These are phyloP conservation scores for Bruguiera parviflora DNA, from an alignment of 345 rosid species.

Conservation along the genomic window DNA sequence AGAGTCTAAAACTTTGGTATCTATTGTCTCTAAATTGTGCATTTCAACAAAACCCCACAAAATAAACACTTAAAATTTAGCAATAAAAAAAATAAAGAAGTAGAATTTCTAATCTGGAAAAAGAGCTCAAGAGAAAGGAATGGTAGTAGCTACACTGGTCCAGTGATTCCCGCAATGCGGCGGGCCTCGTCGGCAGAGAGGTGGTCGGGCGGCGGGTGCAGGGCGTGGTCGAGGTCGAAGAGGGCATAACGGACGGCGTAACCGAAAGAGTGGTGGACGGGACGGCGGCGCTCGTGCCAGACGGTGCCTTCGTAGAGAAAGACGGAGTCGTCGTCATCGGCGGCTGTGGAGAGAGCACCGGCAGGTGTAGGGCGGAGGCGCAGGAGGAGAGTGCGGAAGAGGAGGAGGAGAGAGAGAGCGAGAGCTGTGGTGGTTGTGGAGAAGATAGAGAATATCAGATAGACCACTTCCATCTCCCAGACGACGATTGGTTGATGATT, in stretches of 20 bases:
- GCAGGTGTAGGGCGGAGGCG: slow-evolving; percentile 23
- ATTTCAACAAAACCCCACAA: background rate
- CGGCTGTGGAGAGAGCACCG: background rate
- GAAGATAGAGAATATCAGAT: slow-evolving; percentile 44
- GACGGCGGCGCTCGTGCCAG: slow-evolving; percentile 86
- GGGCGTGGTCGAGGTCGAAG: slow-evolving; percentile 55
- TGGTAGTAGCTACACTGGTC: slow-evolving; percentile 49
- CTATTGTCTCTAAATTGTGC: background rate
- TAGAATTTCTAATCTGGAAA: background rate
- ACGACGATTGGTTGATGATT: background rate
- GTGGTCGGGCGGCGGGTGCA: slow-evolving; percentile 47
- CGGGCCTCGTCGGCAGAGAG: slow-evolving; percentile 74
- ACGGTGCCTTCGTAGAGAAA: slow-evolving; percentile 71
- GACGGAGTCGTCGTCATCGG: slow-evolving; percentile 6
- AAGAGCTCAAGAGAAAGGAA: background rate
- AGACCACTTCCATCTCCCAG: slow-evolving; percentile 39
- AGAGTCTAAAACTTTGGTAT: no score
- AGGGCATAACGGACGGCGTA: slow-evolving; percentile 78
- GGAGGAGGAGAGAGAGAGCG: slow-evolving; percentile 43
- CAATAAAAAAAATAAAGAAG: background rate
- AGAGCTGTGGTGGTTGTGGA: slow-evolving; percentile 30
- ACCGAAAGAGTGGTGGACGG: slow-evolving; percentile 62
- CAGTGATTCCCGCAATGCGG: slow-evolving; percentile 44
- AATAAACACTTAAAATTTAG: background rate
- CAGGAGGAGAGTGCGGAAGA: slow-evolving; percentile 32